Evolutionary conservation across 31 red algal species (phyloP), one percentile per base, ranked within the genome.

Genomic region (Bonnemaisonia californica): DNA sequence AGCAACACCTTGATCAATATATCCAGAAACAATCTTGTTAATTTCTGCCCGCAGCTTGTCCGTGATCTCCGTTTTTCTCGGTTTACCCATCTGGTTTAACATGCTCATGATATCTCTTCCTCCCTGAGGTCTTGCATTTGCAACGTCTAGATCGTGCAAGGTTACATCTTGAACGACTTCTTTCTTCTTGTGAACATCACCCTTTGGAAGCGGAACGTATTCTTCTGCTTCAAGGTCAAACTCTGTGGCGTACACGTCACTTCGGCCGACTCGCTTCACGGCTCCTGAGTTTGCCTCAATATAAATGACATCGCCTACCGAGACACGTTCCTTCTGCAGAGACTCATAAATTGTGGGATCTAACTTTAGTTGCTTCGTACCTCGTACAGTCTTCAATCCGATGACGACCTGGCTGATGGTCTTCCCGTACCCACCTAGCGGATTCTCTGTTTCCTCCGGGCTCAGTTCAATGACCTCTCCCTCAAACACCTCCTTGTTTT

Each of bases 401-500:
- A 99, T 75, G 23, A 95, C 80, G 22, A 99, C 89, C 61, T 92
- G 89, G 33, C 81, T 85, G 36, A 99, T 93, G 18, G 90, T 95
- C 71, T 95, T 95, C 26, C 89, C 90, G 59, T 93, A 99, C 9
- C 97, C 92, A 24, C 86, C 92, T 16, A 95, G 60, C 54, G 97
- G 89, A 62, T 99, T 88, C 40, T 90, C 87, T 39, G 93, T 82
- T 84, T 99, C 97, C 73, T 95, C 97, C 4, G 97, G 86, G 19
- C 85, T 88, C 34, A 95, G 45, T 35, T 99, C 97, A 42, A 90
- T 93, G 16, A 99, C 97, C 71, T 99, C 97, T 22, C 96, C 96
- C 62, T 99, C 97, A 83, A 91, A 99, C 5, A 99, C 97, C 79
- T 99, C 97, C 78, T 99, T 99, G 33, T 93, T 92, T 65, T 99